Base-by-base conservation (phyloP, 495 filamentous ascomycete genomes). In the Extremus antarcticus region DNA sequence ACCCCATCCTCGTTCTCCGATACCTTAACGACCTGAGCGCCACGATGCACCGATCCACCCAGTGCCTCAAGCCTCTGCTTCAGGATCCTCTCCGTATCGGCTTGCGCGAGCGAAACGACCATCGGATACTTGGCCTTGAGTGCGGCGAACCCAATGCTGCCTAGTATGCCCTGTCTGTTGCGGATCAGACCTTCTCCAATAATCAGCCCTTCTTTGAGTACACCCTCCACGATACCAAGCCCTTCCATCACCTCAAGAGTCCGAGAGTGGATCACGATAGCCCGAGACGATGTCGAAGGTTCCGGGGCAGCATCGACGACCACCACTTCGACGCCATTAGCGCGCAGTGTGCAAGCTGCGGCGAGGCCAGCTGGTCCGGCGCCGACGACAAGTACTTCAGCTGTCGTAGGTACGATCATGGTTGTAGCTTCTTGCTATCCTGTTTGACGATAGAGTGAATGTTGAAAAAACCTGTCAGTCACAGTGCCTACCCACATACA, bases 321-420 rank as follows among this genome's bases (percentile, higher is more conserved):
- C 8, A 52, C n/a, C 16, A 54, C 23, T 8, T 40, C 20, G 24
- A 52, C 17, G 20, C 50, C 51, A 21, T 41, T 43, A 4, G 21
- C 21, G 24, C 13, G n/a, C 2, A 57, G 51, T 2, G 21, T 25
- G 25, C 48, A 53, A 15, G 50, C 55, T 13, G 25, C 16, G 7
- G 25, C 20, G 3, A 57, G 55, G 15, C 55, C 55, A 41, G 50
- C 40, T 2, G 55, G 55, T 10, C 55, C 55, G 2, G 50, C 55
- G 21, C 55, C 55, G 19, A 53, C 55, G 39, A 57, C 43, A 20
- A 20, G 8, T 11, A 56, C 53, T n/a, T 54, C 51, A 7, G 29
- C 29, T 13, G 29, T 35, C 13, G 29, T 4, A 35, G 13, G 29
- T 35, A 13, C 29, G 7, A 35, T 35, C 29, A 35, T 35, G 29